Evolutionary conservation across 225 moss, liverwort and hornwort genomes (phyloP).

Genomic region (Pseudisothecium myosuroides): DNA sequence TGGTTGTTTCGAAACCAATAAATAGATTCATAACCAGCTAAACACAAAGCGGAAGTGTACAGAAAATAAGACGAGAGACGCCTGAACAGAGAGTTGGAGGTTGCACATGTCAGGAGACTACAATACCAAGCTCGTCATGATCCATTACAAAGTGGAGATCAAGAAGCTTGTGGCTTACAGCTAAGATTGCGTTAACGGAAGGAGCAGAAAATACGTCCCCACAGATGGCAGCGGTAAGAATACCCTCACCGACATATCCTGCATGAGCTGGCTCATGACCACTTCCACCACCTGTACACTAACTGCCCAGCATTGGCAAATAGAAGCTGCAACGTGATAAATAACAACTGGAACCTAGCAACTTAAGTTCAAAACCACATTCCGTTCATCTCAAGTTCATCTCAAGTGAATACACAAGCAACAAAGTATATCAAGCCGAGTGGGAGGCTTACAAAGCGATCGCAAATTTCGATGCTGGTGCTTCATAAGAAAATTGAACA

Average conservation of each 20-base stretch:
- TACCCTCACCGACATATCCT: slow-evolving; percentile 88
- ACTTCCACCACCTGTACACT: slow-evolving; percentile 88
- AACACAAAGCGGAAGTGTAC: background rate
- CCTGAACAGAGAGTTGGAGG: background rate
- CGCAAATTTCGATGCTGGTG: background rate
- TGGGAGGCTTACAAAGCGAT: background rate
- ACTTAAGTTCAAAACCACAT: background rate
- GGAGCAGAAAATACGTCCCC: slow-evolving; percentile 94
- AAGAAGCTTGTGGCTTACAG: slow-evolving; percentile 52
- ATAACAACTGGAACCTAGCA: background rate
- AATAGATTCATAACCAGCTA: background rate
- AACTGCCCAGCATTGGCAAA: slow-evolving; percentile 1
- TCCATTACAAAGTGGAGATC: background rate
- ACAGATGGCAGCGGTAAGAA: slow-evolving; percentile 98
- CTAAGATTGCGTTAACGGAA: slow-evolving; percentile 55
- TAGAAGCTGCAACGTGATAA: background rate
- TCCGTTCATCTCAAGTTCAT: background rate
- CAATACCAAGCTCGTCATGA: background rate
- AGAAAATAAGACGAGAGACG: background rate
- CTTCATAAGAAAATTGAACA: background rate
- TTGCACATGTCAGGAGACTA: background rate
- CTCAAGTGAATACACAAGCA: background rate
- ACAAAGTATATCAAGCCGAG: background rate
- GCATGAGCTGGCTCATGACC: slow-evolving; percentile 98
- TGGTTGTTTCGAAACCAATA: background rate